Base-by-base conservation (phyloP, 1,284 basidiomycete species). In the Quambalaria eucalypti region DNA sequence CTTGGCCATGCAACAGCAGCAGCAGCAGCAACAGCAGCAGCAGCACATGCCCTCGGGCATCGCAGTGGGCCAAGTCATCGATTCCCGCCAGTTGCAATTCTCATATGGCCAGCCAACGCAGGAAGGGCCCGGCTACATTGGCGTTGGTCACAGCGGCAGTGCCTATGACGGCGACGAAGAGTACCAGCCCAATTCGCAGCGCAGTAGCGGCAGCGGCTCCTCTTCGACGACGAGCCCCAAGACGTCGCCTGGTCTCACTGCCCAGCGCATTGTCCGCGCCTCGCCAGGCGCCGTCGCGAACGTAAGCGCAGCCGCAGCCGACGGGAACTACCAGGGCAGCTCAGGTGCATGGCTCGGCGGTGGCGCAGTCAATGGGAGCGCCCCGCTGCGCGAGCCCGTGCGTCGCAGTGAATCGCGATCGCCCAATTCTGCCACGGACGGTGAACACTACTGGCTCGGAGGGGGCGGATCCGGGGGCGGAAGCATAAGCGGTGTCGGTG, bases 51-150 rank as follows among this genome's bases (percentile, higher is more conserved):
- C 60, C 26, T 44, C 59, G 2, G 59, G 59, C 2, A 64, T 66
- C 33, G 57, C 65, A 2, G 68, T 69, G 0, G 68, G 68, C 0
- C 68, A 70, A 26, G 64, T 68, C 12, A 61, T 70, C 2, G 68
- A 70, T 46, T 62, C 62, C 29, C 60, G 66, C 28, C 56, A 58
- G 19, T 51, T 68, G 38, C 64, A 64, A 21, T 29, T 30, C 19
- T 21, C 33, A 2, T 21, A 31, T 26, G n/a, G 4, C 14, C 51
- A 28, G 42, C 42, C 16, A 39, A 10, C n/a, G n/a, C n/a, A n/a
- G n/a, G n/a, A n/a, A n/a, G n/a, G n/a, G n/a, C n/a, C n/a, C n/a
- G n/a, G n/a, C n/a, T n/a, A 21, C 36, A n/a, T 21, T 39, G 36
- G 36, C 4, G 21, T 21, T 39, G 36, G 4, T 12, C 21, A 39